phyloP scores from a whole-genome alignment of 805 yeast species.

The Saccharomyces kudriavzevii region DNA sequence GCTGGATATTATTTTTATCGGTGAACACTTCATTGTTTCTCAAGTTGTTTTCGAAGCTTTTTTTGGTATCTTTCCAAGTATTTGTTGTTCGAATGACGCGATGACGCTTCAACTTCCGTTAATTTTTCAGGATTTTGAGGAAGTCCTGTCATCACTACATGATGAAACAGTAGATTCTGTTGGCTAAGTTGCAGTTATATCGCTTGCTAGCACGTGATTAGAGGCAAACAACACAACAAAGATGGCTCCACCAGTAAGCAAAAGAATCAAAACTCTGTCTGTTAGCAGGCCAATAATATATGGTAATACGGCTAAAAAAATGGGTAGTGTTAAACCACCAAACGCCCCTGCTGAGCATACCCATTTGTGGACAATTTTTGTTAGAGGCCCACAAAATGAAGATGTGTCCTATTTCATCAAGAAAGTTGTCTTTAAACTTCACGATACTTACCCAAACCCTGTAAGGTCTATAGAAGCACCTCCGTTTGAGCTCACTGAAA shows the following conservation, averaged over 20 bases:
- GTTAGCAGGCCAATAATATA: conserved; percentile 71
- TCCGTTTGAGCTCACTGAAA: conserved; percentile 90
- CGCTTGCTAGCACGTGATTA: background rate
- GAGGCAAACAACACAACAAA: background rate
- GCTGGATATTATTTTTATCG: background rate
- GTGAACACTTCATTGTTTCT: background rate
- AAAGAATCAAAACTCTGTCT: conserved; percentile 45
- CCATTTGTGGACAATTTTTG: conserved; percentile 91
- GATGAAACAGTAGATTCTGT: background rate
- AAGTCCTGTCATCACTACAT: background rate
- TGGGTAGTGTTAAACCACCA: conserved; percentile 46
- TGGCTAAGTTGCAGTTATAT: background rate
- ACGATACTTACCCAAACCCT: conserved; percentile 85
- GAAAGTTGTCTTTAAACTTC: conserved; percentile 87
- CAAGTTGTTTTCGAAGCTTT: background rate
- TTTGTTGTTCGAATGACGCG: background rate
- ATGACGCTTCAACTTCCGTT: background rate
- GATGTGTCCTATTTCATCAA: conserved; percentile 77
- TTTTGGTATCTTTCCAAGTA: background rate
- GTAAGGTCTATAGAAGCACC: conserved; percentile 82
- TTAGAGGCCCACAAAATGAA: conserved; percentile 68
- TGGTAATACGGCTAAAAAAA: conserved; percentile 72
- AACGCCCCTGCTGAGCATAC: conserved; percentile 84
- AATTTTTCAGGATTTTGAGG: background rate
- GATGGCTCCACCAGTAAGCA: conserved; percentile 23